Conservation (phyloP, 2,329 filamentous ascomycete species). For the Trichophyton verrucosum region DNA sequence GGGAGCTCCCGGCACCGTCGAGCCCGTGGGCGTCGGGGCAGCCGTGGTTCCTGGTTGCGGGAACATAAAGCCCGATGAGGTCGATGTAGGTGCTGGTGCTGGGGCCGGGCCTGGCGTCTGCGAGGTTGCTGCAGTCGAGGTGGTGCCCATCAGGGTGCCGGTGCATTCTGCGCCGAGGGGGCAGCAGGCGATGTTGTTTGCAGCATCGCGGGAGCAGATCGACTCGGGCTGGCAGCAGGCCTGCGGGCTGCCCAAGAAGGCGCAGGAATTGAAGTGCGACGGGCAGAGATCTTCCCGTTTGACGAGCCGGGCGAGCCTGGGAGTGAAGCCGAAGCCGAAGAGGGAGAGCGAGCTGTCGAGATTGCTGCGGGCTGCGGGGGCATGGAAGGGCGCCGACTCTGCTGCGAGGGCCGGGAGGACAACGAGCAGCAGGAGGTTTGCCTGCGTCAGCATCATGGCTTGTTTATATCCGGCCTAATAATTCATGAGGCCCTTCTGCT, state of each 20-base stretch:
- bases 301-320: constrained; percentile 5
- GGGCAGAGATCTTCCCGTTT: constrained; percentile 35
- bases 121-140: constrained; percentile 14
- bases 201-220: constrained; percentile 44
- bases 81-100: constrained; percentile 14
- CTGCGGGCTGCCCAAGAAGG: constrained; percentile 38
- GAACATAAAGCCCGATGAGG: constrained; percentile 25
- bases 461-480: not conserved
- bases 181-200: constrained; percentile 50
- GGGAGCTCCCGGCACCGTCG: constrained; percentile 37
- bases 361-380: constrained; percentile 4
- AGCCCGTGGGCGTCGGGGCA: constrained; percentile 21
- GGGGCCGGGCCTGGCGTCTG: constrained; percentile 2
- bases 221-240: constrained; percentile 45
- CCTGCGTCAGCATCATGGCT: not conserved
- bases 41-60: constrained; percentile 25
- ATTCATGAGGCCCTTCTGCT: not conserved
- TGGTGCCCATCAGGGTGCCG: constrained; percentile 34
- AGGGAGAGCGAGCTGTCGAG: not conserved
- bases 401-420: constrained; percentile 2
- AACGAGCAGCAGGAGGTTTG: constrained; percentile 5
- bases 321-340: constrained; percentile 1
- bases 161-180: constrained; percentile 46
- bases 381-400: constrained; percentile 9
- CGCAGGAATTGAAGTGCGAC: constrained; percentile 41